These are phyloP conservation scores for Amauroascus niger DNA, from an alignment of 2,329 filamentous ascomycete species.

Conservation along the genomic window DNA sequence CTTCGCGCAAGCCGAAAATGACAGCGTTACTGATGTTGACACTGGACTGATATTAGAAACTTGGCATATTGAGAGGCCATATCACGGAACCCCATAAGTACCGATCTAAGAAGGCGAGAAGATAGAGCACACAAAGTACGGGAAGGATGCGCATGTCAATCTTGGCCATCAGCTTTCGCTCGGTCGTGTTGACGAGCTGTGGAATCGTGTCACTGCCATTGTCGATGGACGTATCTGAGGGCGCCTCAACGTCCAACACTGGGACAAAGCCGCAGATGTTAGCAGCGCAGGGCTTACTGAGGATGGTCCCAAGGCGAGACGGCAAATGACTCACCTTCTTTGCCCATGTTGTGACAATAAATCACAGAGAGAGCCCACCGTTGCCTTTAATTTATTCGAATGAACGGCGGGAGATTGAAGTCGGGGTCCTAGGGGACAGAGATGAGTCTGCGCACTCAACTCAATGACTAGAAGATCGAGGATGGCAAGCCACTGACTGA, in stretches of 20 bases:
- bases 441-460: no score
- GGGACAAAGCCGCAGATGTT: background rate
- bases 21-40: conserved; percentile 74
- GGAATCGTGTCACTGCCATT: conserved; percentile 9
- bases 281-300: background rate
- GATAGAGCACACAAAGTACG: conserved; percentile 61
- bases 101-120: conserved; percentile 56
- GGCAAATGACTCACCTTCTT: conserved; percentile 8
- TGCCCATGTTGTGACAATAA: conserved; percentile 1
- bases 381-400: no score
- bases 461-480: background rate
- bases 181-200: conserved; percentile 34
- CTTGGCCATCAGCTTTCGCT: conserved; percentile 56
- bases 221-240: conserved; percentile 8
- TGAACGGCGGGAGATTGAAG: no score
- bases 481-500: background rate
- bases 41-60: conserved; percentile 26
- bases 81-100: conserved; percentile 23
- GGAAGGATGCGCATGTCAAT: conserved; percentile 65
- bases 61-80: conserved; percentile 7
- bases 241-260: conserved; percentile 8
- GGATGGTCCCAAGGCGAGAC: background rate
- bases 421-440: no score
- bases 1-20: conserved; percentile 54
- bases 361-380: no score